Conservation (phyloP, 1,139 yeast genomes). For the Hansenula lynferdii region DNA sequence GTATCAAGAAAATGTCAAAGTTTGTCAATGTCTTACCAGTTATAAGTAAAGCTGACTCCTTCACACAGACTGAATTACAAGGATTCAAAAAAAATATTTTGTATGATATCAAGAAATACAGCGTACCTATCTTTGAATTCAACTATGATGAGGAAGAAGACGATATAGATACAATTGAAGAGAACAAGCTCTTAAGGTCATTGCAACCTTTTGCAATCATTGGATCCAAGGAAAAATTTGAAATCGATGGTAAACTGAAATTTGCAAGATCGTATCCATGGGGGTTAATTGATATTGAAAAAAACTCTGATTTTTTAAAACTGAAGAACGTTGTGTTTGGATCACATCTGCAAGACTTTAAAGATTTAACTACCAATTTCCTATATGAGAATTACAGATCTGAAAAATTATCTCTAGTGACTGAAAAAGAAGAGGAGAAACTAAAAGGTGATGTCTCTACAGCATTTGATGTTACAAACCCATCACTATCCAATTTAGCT, state of each 20-base stretch:
- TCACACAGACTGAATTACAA: constrained; percentile 54
- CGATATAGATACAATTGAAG: constrained; percentile 64
- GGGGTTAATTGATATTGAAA: constrained; percentile 64
- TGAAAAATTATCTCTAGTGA: constrained; percentile 49
- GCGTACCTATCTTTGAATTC: constrained; percentile 71
- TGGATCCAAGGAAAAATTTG: constrained; percentile 50
- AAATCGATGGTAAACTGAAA: constrained; percentile 44
- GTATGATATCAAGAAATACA: constrained; percentile 57
- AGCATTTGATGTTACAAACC: constrained; percentile 21
- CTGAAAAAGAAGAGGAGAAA: constrained; percentile 11
- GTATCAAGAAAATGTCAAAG: constrained; percentile 64
- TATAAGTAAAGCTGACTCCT: constrained; percentile 64
- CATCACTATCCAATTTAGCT: constrained; percentile 62
- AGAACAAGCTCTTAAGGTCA: constrained; percentile 54
- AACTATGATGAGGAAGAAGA: constrained; percentile 45
- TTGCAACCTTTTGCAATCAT: constrained; percentile 72
- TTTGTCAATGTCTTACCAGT: constrained; percentile 72
- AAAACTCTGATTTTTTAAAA: constrained; percentile 55
- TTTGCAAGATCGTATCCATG: constrained; percentile 72
- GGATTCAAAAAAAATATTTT: constrained; percentile 47
- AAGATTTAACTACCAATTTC: constrained; percentile 76
- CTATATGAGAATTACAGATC: constrained; percentile 77
- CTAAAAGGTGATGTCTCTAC: constrained; percentile 6
- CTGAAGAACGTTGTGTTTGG: constrained; percentile 68
- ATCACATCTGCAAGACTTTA: constrained; percentile 73